Evolutionary conservation across 1,284 basidiomycete genomes (phyloP).

Genomic region (Ganoderma resinaceum): DNA sequence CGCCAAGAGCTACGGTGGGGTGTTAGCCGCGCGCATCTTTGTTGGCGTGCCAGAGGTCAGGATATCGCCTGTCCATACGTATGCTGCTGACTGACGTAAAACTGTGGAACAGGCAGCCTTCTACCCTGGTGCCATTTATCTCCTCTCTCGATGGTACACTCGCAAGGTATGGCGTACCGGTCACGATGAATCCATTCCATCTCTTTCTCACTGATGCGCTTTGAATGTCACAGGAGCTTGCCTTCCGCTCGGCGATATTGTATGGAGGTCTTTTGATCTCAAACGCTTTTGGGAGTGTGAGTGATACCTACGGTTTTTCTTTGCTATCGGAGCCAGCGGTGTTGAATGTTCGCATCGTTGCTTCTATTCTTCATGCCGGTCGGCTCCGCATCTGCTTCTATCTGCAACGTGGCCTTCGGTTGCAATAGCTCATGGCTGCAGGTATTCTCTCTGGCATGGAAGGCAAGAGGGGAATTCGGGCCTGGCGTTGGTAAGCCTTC

Average conservation of each 20-base stretch:
- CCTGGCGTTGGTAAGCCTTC: conserved; percentile 68
- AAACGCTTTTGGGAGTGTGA: conserved; percentile 77
- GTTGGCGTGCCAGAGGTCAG: conserved; percentile 67
- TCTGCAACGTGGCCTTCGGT: background rate
- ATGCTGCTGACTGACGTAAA: background rate
- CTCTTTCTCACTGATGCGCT: background rate
- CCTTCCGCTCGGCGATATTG: conserved; percentile 73
- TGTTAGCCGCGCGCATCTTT: conserved; percentile 65
- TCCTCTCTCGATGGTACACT: conserved; percentile 72
- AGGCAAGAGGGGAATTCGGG: conserved; percentile 67
- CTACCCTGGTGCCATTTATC: conserved; percentile 67
- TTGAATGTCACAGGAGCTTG: conserved; percentile 57
- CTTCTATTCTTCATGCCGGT: background rate
- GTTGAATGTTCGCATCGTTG: background rate
- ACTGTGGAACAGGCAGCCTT: conserved; percentile 55
- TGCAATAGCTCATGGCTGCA: conserved; percentile 64
- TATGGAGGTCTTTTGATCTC: conserved; percentile 75
- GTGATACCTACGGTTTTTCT: conserved; percentile 30
- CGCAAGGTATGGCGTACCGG: conserved; percentile 50
- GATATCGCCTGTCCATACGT: background rate
- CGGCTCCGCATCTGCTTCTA: background rate
- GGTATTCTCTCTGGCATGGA: conserved; percentile 77
- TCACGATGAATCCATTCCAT: background rate
- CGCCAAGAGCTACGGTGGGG: conserved; percentile 60
- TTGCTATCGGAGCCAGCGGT: background rate